Percentiles rank a stretch among this genome's conserved stretches.
These are phyloP conservation scores for Salix exigua DNA, from an alignment of 345 rosid genomes.

Conservation along the genomic window DNA sequence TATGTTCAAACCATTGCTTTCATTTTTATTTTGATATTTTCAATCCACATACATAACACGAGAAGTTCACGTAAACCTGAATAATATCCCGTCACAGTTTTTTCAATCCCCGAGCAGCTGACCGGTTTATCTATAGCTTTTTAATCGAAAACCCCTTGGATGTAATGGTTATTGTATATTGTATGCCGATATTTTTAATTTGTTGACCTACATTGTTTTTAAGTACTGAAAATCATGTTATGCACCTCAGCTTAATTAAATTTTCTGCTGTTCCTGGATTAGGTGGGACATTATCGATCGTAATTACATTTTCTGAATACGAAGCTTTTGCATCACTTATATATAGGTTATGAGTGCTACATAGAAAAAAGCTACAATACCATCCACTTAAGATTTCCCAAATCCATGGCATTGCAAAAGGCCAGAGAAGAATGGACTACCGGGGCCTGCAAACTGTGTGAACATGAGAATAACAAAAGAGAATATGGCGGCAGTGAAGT, in stretches of 20 bases:
- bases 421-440: background rate
- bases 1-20: no score
- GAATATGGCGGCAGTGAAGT: constrained; percentile 15
- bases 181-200: no score
- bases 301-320: background rate
- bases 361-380: no score
- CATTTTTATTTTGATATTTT: no score
- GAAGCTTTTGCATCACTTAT: background rate
- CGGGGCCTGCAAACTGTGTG: background rate
- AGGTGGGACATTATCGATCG: background rate
- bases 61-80: no score
- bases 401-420: background rate
- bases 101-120: background rate
- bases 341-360: background rate
- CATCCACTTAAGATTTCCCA: no score
- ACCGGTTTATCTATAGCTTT: background rate
- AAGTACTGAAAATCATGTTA: no score
- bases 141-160: background rate
- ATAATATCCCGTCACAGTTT: background rate
- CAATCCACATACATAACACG: no score
- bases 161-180: background rate
- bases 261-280: background rate
- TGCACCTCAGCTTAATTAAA: no score
- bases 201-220: no score
- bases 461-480: background rate